phyloP scores from a whole-genome alignment of 441 rosid species.

The Corymbia citriodora region DNA sequence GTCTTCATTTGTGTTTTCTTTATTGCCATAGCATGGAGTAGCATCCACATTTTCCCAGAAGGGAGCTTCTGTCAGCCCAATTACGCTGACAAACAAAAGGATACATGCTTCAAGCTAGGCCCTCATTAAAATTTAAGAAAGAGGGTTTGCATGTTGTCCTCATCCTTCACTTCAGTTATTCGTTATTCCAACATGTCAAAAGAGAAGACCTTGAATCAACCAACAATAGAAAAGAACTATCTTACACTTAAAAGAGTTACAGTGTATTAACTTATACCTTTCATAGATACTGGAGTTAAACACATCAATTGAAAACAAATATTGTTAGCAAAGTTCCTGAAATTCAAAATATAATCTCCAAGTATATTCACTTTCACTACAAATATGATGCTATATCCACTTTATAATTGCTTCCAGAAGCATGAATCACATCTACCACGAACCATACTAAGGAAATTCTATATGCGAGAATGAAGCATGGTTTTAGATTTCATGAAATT shows the following conservation, averaged over 20 bases:
- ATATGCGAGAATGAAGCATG: not conserved
- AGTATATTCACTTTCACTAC: not conserved
- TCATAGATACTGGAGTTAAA: not conserved
- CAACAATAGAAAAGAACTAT: not conserved
- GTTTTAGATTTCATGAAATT: not conserved
- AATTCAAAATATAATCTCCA: not conserved
- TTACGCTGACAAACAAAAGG: not conserved
- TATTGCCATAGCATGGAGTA: not conserved
- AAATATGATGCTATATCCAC: not conserved
- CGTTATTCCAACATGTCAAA: not conserved
- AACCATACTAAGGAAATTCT: not conserved
- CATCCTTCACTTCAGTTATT: not conserved
- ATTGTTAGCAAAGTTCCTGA: not conserved
- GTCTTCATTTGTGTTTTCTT: not conserved
- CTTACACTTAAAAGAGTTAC: not conserved
- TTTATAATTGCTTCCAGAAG: not conserved
- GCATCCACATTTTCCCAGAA: not conserved
- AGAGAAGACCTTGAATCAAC: not conserved
- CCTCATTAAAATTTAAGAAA: not conserved
- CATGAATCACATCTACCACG: not conserved
- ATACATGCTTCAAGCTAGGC: not conserved
- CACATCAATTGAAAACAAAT: not conserved
- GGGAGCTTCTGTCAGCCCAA: not conserved
- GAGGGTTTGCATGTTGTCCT: not conserved
- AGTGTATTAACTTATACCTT: not conserved